Evolutionary conservation across 768 basidiomycete species (phyloP), one percentile per base, ranked within the genome.

Genomic region (Rhizopogon salebrosus): DNA sequence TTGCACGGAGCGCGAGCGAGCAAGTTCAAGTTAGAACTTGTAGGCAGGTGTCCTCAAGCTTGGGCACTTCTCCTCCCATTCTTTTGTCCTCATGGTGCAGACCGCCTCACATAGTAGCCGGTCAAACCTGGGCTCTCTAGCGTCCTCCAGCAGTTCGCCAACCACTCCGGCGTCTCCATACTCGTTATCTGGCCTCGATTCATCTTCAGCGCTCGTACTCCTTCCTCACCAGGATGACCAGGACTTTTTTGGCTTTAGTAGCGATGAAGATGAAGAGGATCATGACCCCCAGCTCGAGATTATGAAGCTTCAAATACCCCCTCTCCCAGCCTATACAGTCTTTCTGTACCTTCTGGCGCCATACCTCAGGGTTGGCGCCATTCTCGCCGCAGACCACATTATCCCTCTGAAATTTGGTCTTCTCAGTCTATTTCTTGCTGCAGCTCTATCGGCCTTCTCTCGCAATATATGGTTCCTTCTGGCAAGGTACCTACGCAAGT

Each of bases 391-490:
- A n/a, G 75, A 78, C 55, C 70, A 74, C 6, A 67, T 67, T 35
- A 61, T 75, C 42, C 73, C 83, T 3, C 68, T 85, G 37, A 74
- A 76, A 60, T 71, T 75, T 26, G 73, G 76, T 3, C 68, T 88
- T 26, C 69, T 80, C 26, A 67, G 72, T 1, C 65, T 88, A 2
- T 41, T 82, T 29, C 59, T 75, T 26, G 82, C 82, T 53, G 82
- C 83, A n/a, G 57, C 75, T 34, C 67, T 85, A 13, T 77, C 87
- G 6, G 77, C 76, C 29, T 80, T 86, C 56, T 75, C 82, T 36
- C 72, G 85, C 48, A 85, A 87, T 58, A 69, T 90, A 45, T 87
- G 84, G 83, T 89, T 87, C 69, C 79, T 89, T 74, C 77, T 90
- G n/a, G 80, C 83, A 41, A 76, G 84, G 29, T 87, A 90, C 65